phyloP scores from a whole-genome alignment of 495 filamentous ascomycete species.

The Clohesyomyces aquaticus region DNA sequence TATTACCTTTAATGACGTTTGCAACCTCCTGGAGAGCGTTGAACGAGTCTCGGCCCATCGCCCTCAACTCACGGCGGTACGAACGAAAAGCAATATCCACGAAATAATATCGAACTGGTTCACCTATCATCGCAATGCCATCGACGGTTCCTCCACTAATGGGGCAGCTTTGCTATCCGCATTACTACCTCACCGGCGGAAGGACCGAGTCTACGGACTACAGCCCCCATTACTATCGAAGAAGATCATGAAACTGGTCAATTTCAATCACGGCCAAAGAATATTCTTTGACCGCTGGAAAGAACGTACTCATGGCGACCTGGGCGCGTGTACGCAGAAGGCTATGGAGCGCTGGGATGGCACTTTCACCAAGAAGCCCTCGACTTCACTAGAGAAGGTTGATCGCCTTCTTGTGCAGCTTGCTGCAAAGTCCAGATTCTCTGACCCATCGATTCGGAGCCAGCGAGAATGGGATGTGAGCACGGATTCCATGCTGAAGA shows the following conservation, averaged over 20 bases:
- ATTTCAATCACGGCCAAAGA: conserved; percentile 25
- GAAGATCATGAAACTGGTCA: conserved; percentile 22
- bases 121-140: conserved; percentile 13
- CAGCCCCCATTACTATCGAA: conserved; percentile 8
- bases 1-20: conserved; percentile 32
- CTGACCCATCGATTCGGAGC: conserved; percentile 22
- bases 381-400: conserved; percentile 16
- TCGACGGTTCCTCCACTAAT: conserved; percentile 19
- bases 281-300: conserved; percentile 18
- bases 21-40: conserved; percentile 28
- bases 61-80: conserved; percentile 11
- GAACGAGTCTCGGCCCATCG: conserved; percentile 11
- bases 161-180: conserved; percentile 23
- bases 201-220: conserved; percentile 29
- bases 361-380: conserved; percentile 21
- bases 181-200: conserved; percentile 31
- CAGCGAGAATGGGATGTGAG: conserved; percentile 9
- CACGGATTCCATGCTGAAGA: conserved; percentile 24
- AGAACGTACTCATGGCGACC: conserved; percentile 15
- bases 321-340: conserved; percentile 16
- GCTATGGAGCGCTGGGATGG: conserved; percentile 28
- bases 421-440: conserved; percentile 33
- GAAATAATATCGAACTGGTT: conserved; percentile 23
- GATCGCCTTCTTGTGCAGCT: conserved; percentile 22
- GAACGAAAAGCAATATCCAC: conserved; percentile 4